Evolutionary conservation across 345 rosid species (phyloP), one percentile per base, ranked within the genome.

Genomic region (Boechera divaricarpa): DNA sequence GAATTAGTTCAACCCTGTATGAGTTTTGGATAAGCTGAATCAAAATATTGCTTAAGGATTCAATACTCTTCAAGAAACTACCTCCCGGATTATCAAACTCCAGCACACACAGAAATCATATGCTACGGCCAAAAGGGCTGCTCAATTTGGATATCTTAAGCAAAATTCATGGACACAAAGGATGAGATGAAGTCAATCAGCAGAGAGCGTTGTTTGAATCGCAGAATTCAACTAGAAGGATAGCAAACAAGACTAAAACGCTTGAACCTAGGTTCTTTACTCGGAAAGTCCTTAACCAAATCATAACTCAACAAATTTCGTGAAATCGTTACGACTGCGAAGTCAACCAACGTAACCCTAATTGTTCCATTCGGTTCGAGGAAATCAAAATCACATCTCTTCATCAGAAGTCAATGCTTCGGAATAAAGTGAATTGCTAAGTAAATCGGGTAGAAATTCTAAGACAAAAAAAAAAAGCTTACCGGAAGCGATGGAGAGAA

Each of bases 401-500:
- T 52, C n/a, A 16, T 28, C 18, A 42, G 11, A 69, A 26, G 10
- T 15, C 21, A 2, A 26, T 52, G 31, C 45, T 59, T 67, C 6
- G 6, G 33, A 33, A 33, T 31, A 32, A 18, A 31, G 13, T 5
- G 5, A 45, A 54, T 10, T 10, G 52, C 44, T 39, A 42, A 10
- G 65, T 24, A 61, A 18, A 53, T 41, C 28, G 16, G 29, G 28
- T 48, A 10, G 0, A 62, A 42, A 31, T 21, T 10, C n/a, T 49
- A 75, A 60, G 48, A 71, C 33, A 57, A n/a, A 5, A 2, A 10
- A 7, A 16, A 10, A 15, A 6, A 47, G 13, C 12, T 74, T 84
- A 90, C 97, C 87, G 36, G 82, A 32, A 72, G 88, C 81, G 61
- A 92, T 82, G 70, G 90, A 83, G 81, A 92, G 98, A 80, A 92